Base-by-base conservation (phyloP, 1,284 basidiomycete genomes). In the Cutaneotrichosporon sp. region DNA sequence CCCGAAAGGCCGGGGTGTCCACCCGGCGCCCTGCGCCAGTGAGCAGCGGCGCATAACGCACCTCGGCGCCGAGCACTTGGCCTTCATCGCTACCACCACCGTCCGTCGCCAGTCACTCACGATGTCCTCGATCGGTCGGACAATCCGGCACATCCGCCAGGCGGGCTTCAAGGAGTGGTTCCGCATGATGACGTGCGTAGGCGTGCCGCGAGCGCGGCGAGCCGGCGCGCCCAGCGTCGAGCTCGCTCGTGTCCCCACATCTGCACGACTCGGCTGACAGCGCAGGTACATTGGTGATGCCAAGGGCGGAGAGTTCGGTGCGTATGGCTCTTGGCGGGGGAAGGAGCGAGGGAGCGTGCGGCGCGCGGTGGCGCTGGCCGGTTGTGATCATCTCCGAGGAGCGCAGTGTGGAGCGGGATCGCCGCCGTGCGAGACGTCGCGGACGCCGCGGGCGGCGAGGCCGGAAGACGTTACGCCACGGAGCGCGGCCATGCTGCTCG, bases 251-350 rank as follows among this genome's bases (percentile, higher is more conserved):
- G n/a, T n/a, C n/a, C n/a, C n/a, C n/a, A n/a, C n/a, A n/a, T n/a
- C n/a, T n/a, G n/a, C n/a, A n/a, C n/a, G 26, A 37, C 30, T 17
- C 7, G 48, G 44, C 53, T 59, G 45, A 49, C 33, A n/a, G 62
- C 86, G 80, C 83, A 90, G 75, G 50, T 90, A 92, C 72, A 93
- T 94, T 59, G 86, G 89, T 49, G 92, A 96, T 66, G 87, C 88
- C 51, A 97, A 96, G 76, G 82, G 81, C 18, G 92, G 91, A 17
- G 78, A 78, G 61, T 80, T 83, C 51, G 78, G 58, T 62, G 46
- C 17, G 55, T 56, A 15, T 21, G 20, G 37, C 17, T n/a, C n/a
- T n/a, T n/a, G n/a, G n/a, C n/a, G n/a, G n/a, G n/a, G n/a, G n/a
- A n/a, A n/a, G n/a, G n/a, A n/a, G n/a, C n/a, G n/a, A n/a, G n/a